Evolutionary conservation across 2,329 filamentous ascomycete species (phyloP).

Genomic region (Microsporum ferrugineum): DNA sequence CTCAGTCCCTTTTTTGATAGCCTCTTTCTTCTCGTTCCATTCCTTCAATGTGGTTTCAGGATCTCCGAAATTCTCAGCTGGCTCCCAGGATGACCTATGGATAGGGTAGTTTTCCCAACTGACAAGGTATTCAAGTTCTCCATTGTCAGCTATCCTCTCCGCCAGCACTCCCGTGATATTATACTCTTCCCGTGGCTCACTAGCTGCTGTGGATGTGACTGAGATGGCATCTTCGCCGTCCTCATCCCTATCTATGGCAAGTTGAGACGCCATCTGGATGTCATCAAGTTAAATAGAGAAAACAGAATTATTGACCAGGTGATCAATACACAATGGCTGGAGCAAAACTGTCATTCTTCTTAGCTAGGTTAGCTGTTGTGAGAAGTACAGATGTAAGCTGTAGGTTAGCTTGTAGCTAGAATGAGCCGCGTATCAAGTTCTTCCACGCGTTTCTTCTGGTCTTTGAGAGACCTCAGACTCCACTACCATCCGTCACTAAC

Average conservation of each 20-base stretch:
- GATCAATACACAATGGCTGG: background rate
- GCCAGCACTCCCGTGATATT: slow-evolving; percentile 45
- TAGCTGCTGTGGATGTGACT: slow-evolving; percentile 41
- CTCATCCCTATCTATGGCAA: slow-evolving; percentile 4
- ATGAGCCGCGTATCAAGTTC: background rate
- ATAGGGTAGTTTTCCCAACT: slow-evolving; percentile 53
- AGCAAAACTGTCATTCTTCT: background rate
- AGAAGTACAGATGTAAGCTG: background rate
- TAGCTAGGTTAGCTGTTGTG: background rate
- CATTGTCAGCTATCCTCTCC: slow-evolving; percentile 28
- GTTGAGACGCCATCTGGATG: background rate
- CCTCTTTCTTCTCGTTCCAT: slow-evolving; percentile 29
- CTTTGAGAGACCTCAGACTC: background rate
- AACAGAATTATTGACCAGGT: background rate
- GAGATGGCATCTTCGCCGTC: slow-evolving; percentile 45
- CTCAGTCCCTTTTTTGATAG: slow-evolving; percentile 22
- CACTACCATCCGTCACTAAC: background rate
- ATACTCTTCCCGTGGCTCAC: slow-evolving; percentile 40
- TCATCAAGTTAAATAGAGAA: background rate
- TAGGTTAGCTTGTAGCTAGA: background rate
- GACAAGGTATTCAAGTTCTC: slow-evolving; percentile 45
- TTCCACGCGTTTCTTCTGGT: background rate
- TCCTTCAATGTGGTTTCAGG: slow-evolving; percentile 28
- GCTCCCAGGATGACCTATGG: slow-evolving; percentile 47
- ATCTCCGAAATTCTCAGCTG: slow-evolving; percentile 30